Evolutionary conservation across 1,284 basidiomycete genomes (phyloP).

Genomic region (Cutaneotrichosporon sp.): DNA sequence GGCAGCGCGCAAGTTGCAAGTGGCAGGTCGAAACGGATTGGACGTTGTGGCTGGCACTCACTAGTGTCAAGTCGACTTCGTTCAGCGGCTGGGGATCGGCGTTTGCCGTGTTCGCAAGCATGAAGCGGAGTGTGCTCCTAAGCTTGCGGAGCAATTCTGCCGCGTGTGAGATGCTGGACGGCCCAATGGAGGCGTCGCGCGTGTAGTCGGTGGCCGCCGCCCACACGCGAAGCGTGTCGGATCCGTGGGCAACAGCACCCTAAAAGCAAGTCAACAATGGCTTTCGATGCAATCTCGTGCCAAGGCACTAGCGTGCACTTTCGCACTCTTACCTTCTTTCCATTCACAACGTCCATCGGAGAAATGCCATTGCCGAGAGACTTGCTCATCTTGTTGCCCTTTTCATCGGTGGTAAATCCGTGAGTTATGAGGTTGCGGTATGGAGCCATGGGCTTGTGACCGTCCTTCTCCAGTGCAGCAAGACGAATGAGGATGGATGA

Average conservation of each 20-base stretch:
- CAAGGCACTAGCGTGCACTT: too few species aligned
- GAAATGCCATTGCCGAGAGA: conserved; percentile 87
- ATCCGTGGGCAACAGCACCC: conserved; percentile 74
- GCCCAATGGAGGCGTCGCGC: conserved; percentile 80
- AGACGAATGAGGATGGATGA: conserved; percentile 84
- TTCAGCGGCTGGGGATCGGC: conserved; percentile 15
- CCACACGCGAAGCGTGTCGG: conserved; percentile 87
- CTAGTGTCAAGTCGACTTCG: conserved; percentile 31
- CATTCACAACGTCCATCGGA: conserved; percentile 74
- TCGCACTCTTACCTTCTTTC: conserved; percentile 58
- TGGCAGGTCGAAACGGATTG: too few species aligned
- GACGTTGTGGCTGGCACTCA: conserved; percentile 1
- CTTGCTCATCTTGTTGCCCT: conserved; percentile 98
- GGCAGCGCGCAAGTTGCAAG: too few species aligned
- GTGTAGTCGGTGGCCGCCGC: conserved; percentile 87
- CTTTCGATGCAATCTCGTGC: too few species aligned
- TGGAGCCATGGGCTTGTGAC: conserved; percentile 50
- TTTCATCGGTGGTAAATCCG: conserved; percentile 90
- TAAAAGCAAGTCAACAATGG: too few species aligned
- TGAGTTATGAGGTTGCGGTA: conserved; percentile 86
- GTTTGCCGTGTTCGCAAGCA: conserved; percentile 71
- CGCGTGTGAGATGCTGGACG: conserved; percentile 69
- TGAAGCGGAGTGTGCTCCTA: conserved; percentile 82
- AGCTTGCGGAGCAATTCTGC: conserved; percentile 78
- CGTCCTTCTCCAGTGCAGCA: conserved; percentile 20